A percentile compares a stretch with the other conserved stretches of the same genome.
phyloP scores from a whole-genome alignment of 2,329 filamentous ascomycete genomes.

The Massarina eburnea region DNA sequence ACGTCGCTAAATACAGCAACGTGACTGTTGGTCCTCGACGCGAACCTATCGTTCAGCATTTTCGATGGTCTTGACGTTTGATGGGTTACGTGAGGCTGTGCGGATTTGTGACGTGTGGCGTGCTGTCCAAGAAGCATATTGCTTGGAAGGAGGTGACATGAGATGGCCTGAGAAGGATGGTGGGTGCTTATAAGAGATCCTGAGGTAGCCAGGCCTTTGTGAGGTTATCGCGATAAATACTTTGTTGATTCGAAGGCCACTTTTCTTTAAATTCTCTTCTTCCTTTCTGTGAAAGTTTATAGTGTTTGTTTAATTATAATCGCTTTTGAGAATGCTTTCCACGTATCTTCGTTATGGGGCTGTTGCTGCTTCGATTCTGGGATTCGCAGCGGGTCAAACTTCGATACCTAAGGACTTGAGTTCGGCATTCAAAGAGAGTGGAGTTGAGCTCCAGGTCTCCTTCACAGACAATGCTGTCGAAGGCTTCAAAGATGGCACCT shows the following conservation, averaged over 20 bases:
- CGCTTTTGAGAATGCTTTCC: conserved; percentile 8
- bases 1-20: conserved; percentile 6
- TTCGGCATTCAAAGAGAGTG: conserved; percentile 19
- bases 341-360: conserved; percentile 6
- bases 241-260: not conserved
- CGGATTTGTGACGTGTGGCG: conserved; percentile 3
- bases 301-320: conserved; percentile 1
- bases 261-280: not conserved
- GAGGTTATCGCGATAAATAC: not conserved
- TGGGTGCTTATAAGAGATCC: conserved; percentile 2
- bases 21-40: not conserved
- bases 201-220: not conserved
- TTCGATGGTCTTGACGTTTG: not conserved
- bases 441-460: conserved; percentile 32
- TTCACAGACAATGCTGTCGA: conserved; percentile 26
- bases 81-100: conserved; percentile 4
- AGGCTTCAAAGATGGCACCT: conserved; percentile 32
- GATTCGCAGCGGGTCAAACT: conserved; percentile 5
- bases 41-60: not conserved
- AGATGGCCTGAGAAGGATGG: not conserved
- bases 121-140: not conserved
- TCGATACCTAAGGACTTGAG: conserved; percentile 14
- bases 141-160: no score
- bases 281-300: not conserved
- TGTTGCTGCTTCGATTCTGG: conserved; percentile 4